These are phyloP conservation scores for Prunus davidiana DNA, from an alignment of 306 rosid genomes.

Conservation along the genomic window DNA sequence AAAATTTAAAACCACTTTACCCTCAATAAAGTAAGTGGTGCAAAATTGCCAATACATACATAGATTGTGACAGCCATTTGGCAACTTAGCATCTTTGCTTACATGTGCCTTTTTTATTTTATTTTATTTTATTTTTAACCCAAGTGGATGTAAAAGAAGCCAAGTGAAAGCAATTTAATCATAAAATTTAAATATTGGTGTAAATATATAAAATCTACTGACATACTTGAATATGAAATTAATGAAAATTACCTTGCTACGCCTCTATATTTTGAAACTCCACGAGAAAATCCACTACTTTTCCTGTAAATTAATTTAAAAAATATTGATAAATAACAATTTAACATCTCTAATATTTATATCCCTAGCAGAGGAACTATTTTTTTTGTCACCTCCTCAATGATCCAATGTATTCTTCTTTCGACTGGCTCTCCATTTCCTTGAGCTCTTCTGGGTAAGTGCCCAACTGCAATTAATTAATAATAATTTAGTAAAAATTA, in stretches of 20 bases:
- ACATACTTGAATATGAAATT: neutral
- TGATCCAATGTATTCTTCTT: slow-evolving; percentile 91
- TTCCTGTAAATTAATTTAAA: slow-evolving; percentile 40
- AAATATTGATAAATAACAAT: neutral
- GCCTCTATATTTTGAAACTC: slow-evolving; percentile 93
- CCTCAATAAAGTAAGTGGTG: neutral
- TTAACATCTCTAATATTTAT: neutral
- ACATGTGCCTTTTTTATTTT: no score
- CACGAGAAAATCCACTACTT: slow-evolving; percentile 97
- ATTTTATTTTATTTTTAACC: neutral
- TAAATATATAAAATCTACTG: neutral
- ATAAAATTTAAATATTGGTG: no score
- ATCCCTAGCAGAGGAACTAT: neutral
- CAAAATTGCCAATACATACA: neutral
- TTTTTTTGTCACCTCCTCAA: slow-evolving; percentile 61
- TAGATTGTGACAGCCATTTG: neutral
- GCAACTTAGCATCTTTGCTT: slow-evolving; percentile 5
- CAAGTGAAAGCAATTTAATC: neutral
- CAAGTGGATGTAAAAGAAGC: neutral
- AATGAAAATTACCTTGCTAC: slow-evolving; percentile 67
- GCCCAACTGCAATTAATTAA: slow-evolving; percentile 36
- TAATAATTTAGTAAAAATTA: neutral
- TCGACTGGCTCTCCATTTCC: slow-evolving; percentile 79
- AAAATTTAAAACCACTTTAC: neutral
- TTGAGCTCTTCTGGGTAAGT: slow-evolving; percentile 65